These are phyloP conservation scores for Priceomyces fermenticarens DNA, from an alignment of 805 yeast species.

Conservation along the genomic window DNA sequence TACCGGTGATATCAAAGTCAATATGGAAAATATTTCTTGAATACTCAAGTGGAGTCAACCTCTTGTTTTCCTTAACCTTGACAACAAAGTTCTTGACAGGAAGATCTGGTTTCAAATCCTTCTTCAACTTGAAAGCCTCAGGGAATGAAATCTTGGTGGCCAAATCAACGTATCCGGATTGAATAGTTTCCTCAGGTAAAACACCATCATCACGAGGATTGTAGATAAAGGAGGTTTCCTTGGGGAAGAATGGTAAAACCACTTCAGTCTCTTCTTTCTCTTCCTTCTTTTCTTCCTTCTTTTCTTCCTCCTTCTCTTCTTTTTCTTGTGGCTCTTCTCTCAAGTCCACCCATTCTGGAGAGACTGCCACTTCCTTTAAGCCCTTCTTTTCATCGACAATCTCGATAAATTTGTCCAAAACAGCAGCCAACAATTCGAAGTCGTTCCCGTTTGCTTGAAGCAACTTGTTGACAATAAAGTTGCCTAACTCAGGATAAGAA, in stretches of 20 bases:
- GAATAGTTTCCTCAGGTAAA: slow-evolving; percentile 39
- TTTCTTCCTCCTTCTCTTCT: slow-evolving; percentile 16
- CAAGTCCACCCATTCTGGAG: slow-evolving; percentile 30
- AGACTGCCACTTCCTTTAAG: slow-evolving; percentile 34
- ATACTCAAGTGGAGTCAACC: slow-evolving; percentile 87
- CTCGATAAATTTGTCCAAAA: slow-evolving; percentile 61
- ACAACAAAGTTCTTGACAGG: slow-evolving; percentile 83
- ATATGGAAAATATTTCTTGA: slow-evolving; percentile 95
- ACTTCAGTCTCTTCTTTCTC: slow-evolving; percentile 24
- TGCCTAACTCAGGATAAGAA: slow-evolving; percentile 59
- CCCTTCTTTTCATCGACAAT: slow-evolving; percentile 48
- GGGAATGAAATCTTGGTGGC: slow-evolving; percentile 74
- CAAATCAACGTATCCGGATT: slow-evolving; percentile 43
- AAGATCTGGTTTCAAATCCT: slow-evolving; percentile 80
- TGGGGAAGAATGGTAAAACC: slow-evolving; percentile 48
- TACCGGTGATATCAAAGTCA: slow-evolving; percentile 87
- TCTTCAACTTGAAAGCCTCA: slow-evolving; percentile 67
- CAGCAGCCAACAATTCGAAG: slow-evolving; percentile 75
- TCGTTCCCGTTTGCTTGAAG: slow-evolving; percentile 79
- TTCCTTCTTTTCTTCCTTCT: slow-evolving; percentile 14
- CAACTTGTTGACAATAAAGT: slow-evolving; percentile 70
- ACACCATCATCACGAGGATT: slow-evolving; percentile 47
- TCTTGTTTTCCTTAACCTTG: slow-evolving; percentile 85
- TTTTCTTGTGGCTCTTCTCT: slow-evolving; percentile 28
- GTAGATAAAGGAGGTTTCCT: slow-evolving; percentile 64